Evolutionary conservation across 441 rosid species (phyloP), one percentile per base, ranked within the genome.

Genomic region (Erodium moschatum): DNA sequence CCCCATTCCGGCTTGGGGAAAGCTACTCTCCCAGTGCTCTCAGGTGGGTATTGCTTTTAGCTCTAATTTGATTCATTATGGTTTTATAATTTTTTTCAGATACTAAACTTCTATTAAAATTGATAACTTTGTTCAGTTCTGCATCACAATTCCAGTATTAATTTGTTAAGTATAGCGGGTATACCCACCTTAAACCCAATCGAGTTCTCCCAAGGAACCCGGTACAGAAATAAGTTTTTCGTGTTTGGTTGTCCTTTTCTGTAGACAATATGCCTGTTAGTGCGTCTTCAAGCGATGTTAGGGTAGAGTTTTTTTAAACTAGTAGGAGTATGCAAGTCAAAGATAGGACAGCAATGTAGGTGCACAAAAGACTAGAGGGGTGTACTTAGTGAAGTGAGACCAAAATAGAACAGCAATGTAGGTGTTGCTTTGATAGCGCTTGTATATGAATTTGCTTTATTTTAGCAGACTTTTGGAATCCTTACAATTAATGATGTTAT

Each of bases 11-110:
- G 90, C 96, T 15, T 95, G 97, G 97, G 99, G 87, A 33, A 88
- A 85, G 81, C 86, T 95, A 74, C 89, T 95, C 73, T 92, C 97
- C 2, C 95, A 92, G 89, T 87, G 81, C 72, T 70, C 90, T 61
- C 86, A 85, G 96, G 99, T 86, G 40, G 33, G 82, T 75, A 40
- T 66, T 67, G 46, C 29, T 46, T 69, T 65, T 46, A 33, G 38
- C 4, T 33, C 38, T 5, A 33, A 33, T 1, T 33, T 33, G 5
- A 33, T 33, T 33, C 0, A 5, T 33, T 33, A 1, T 33, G 1
- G 3, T 38, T 73, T 52, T 0, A 1, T 54, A 46, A 3, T 11
- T 52, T 27, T 50, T 33, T 40, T 29, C 48, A n/a, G n/a, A n/a
- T n/a, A 4, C 4, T 0, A 33, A 33, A 33, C 4, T 33, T 33